Conservation (phyloP, 148 eudicot species). For the Silene latifolia region DNA sequence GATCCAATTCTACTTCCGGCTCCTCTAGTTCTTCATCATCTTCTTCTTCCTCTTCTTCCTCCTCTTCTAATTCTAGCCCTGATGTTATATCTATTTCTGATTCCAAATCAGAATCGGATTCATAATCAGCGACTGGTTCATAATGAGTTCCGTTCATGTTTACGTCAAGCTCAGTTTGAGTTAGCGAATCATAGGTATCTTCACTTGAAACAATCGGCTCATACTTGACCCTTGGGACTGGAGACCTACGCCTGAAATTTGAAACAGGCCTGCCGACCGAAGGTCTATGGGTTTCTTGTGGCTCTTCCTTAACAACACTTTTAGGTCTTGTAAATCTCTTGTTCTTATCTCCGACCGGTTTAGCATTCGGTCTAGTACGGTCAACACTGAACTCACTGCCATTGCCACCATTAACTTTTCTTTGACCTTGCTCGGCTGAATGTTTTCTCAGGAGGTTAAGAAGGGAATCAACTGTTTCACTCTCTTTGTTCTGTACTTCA, state of each 20-base stretch:
- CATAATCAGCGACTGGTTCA: constrained; percentile 28
- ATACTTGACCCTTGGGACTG: constrained; percentile 50
- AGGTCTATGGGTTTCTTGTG: constrained; percentile 38
- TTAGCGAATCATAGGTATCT: constrained; percentile 25
- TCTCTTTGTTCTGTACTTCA: constrained; percentile 58
- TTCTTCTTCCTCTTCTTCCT: neutral
- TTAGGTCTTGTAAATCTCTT: constrained; percentile 28
- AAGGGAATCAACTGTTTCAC: constrained; percentile 72
- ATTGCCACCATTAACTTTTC: constrained; percentile 36
- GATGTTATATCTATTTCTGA: constrained; percentile 23
- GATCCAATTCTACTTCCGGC: constrained; percentile 19
- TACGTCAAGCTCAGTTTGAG: constrained; percentile 27
- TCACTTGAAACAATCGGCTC: constrained; percentile 36
- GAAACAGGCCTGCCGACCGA: constrained; percentile 62
- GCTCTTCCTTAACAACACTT: constrained; percentile 38
- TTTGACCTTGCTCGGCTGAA: constrained; percentile 68
- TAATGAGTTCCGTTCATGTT: constrained; percentile 24
- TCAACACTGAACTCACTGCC: constrained; percentile 40
- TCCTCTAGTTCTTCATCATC: neutral
- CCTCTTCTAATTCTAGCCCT: constrained; percentile 23
- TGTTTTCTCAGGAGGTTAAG: constrained; percentile 76
- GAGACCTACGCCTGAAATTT: constrained; percentile 69
- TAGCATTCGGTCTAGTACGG: constrained; percentile 36
- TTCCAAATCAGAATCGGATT: constrained; percentile 30
- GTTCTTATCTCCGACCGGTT: constrained; percentile 39